Base-by-base conservation (phyloP, 441 rosid species). In the Melastoma candidum region DNA sequence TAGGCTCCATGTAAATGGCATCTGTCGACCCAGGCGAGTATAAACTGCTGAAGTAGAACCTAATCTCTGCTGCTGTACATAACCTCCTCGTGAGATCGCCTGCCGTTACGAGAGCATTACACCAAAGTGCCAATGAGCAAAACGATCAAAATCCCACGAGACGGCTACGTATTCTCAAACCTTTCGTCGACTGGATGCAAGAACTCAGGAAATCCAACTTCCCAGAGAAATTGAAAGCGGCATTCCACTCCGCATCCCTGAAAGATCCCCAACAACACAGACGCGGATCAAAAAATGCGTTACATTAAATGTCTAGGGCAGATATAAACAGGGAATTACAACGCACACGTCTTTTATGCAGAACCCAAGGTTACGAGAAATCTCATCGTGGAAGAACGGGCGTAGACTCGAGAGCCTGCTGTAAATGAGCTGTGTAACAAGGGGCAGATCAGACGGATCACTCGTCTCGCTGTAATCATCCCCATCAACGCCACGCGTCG, bases 301-400 rank as follows among this genome's bases (percentile, higher is more conserved):
- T 17, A 14, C n/a, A 14, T n/a, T 43, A 7, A 53, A 69, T 6
- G 29, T 14, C 47, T 7, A 4, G 46, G 3, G 6, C 47, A 13
- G 46, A n/a, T 8, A 22, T 17, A 26, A 51, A 32, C 41, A 32
- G 41, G 12, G 59, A 49, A 36, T 25, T 48, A 45, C 27, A 57
- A 74, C 88, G 67, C 70, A 82, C 94, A 68, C 76, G 49, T 86
- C 70, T 75, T 82, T 90, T 39, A 90, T 71, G 79, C 97, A 90
- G 66, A 74, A 86, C 7, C 73, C 74, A 67, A 82, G 53, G 41
- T 69, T 64, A 1, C 60, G 62, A 39, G 68, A 60, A 52, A 86
- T 66, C 48, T 83, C 83, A 45, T 68, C 62, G 53, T 65, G 66
- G 56, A 86, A 72, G 6, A 59, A 55, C 3, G 48, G 29, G 44